Percentiles rank a stretch among this genome's conserved stretches.
phyloP scores from a whole-genome alignment of 2,329 filamentous ascomycete genomes.

The Talaromyces sp. region DNA sequence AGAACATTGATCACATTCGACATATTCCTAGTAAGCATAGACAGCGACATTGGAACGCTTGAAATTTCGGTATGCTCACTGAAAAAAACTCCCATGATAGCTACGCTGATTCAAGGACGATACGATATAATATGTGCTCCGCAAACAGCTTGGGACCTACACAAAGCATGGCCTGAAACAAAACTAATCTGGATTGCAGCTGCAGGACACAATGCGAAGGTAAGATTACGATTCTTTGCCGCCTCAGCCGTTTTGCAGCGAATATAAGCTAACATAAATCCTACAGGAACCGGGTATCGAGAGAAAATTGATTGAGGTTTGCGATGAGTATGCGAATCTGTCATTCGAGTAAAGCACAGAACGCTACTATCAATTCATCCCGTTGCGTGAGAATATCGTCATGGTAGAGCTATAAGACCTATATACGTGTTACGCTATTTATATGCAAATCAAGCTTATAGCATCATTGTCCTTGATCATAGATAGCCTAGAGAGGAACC shows the following conservation, averaged over 20 bases:
- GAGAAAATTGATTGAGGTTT: conserved; percentile 3
- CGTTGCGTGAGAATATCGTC: neutral
- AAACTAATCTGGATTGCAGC: neutral
- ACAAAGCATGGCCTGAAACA: neutral
- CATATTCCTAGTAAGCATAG: neutral
- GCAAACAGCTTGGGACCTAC: neutral
- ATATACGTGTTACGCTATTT: neutral
- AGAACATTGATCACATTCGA: neutral
- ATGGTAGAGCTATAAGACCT: neutral
- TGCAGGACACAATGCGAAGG: neutral
- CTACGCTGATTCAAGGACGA: neutral
- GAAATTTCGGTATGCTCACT: neutral
- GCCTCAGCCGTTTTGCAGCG: neutral
- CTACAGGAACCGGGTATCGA: conserved; percentile 2
- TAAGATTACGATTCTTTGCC: neutral
- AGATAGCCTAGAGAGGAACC: conserved; percentile 46
- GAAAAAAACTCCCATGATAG: neutral
- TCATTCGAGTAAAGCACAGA: neutral
- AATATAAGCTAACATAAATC: neutral
- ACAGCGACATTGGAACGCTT: neutral
- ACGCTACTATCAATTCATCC: neutral
- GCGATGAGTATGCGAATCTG: conserved; percentile 4
- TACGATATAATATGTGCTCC: neutral
- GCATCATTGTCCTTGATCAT: neutral
- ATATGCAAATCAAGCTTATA: neutral